These are phyloP conservation scores for Micromonas commoda DNA, from an alignment of 139 green algal genomes.

Conservation along the genomic window DNA sequence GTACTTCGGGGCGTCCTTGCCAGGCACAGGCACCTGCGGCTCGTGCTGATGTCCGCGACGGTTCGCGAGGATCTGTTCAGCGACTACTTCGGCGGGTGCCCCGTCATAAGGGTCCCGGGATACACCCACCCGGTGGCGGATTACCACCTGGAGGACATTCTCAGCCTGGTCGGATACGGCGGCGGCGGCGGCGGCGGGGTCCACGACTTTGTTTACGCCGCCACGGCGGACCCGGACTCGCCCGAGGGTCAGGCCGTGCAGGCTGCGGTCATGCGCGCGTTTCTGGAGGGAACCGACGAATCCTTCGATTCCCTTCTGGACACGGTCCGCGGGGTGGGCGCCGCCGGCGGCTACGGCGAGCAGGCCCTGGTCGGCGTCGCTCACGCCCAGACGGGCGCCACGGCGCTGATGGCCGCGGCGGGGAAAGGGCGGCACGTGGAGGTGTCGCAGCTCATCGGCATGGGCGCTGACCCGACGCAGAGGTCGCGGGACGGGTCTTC, in stretches of 20 bases:
- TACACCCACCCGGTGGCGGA: slow-evolving; percentile 89
- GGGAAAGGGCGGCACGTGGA: slow-evolving; percentile 56
- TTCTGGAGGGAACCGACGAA: slow-evolving; percentile 12
- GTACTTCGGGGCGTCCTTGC: slow-evolving; percentile 24
- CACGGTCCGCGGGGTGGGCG: not conserved
- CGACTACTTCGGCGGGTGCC: slow-evolving; percentile 63
- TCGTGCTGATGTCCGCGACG: slow-evolving; percentile 94
- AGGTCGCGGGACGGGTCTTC: slow-evolving; percentile 42
- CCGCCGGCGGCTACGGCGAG: not conserved
- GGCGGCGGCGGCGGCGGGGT: not conserved
- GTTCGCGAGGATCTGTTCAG: slow-evolving; percentile 79
- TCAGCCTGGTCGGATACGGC: slow-evolving; percentile 47
- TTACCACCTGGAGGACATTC: slow-evolving; percentile 75
- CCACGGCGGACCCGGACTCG: not conserved
- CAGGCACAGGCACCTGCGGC: slow-evolving; percentile 36
- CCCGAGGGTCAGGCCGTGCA: not conserved
- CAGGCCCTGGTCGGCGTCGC: slow-evolving; percentile 27
- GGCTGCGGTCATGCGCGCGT: slow-evolving; percentile 13
- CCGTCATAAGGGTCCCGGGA: slow-evolving; percentile 77
- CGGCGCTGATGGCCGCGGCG: slow-evolving; percentile 66
- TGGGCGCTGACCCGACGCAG: slow-evolving; percentile 51
- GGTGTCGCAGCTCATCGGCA: slow-evolving; percentile 51
- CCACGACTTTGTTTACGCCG: no score
- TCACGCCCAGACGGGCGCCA: slow-evolving; percentile 53
- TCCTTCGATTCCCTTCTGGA: slow-evolving; percentile 19